Conservation (phyloP, 768 basidiomycete species). For the Strobilomyces confusus region DNA sequence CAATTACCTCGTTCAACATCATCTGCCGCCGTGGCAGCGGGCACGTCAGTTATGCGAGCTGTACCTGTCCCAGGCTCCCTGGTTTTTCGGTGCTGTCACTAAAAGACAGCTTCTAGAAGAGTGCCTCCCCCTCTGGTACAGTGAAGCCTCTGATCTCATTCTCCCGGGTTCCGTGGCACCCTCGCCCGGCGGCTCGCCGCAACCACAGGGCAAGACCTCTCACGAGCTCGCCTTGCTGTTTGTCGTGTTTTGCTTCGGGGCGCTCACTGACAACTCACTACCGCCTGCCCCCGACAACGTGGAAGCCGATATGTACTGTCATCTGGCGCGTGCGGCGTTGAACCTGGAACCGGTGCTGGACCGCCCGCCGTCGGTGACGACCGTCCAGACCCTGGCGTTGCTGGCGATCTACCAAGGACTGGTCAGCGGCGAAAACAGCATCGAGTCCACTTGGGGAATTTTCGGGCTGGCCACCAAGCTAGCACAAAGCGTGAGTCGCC, state of each 20-base stretch:
- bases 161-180: slow-evolving; percentile 26
- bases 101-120: slow-evolving; percentile 60
- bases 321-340: slow-evolving; percentile 61
- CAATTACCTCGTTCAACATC: slow-evolving; percentile 41
- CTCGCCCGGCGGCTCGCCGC: not conserved
- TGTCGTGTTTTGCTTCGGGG: slow-evolving; percentile 59
- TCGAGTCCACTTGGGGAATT: slow-evolving; percentile 63
- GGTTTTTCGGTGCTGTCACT: slow-evolving; percentile 75
- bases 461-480: slow-evolving; percentile 64
- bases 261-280: slow-evolving; percentile 50
- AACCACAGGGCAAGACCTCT: slow-evolving; percentile 31
- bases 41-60: slow-evolving; percentile 57
- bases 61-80: slow-evolving; percentile 74
- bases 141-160: slow-evolving; percentile 38
- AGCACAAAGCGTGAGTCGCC: slow-evolving; percentile 58
- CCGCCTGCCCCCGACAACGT: slow-evolving; percentile 51
- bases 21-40: slow-evolving; percentile 58
- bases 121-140: slow-evolving; percentile 61
- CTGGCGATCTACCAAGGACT: slow-evolving; percentile 73
- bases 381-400: slow-evolving; percentile 61
- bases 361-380: slow-evolving; percentile 65
- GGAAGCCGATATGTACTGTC: slow-evolving; percentile 51
- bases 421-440: slow-evolving; percentile 63
- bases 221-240: slow-evolving; percentile 65
- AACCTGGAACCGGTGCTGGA: slow-evolving; percentile 67